Conservation (phyloP, 2,329 filamentous ascomycete species). For the Colletotrichum caudatum region DNA sequence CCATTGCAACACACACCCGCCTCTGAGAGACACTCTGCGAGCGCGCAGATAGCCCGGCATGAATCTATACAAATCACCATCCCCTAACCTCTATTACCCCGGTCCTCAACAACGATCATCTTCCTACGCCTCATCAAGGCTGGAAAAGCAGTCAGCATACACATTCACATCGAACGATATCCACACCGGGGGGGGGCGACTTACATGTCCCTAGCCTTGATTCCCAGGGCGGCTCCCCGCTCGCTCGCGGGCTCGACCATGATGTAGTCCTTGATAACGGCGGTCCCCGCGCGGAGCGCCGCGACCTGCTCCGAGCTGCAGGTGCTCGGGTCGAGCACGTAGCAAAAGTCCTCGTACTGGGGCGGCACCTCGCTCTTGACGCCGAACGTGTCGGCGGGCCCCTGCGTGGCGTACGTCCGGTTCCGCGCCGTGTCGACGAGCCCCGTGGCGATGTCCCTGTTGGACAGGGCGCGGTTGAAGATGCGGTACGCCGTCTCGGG, state of each 20-base stretch:
- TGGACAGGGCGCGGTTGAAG: conserved; percentile 59
- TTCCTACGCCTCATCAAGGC: conserved; percentile 10
- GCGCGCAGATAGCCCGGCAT: no score
- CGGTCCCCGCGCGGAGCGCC: conserved; percentile 63
- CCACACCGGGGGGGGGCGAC: not conserved
- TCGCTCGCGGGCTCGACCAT: conserved; percentile 28
- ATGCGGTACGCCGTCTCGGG: conserved; percentile 59
- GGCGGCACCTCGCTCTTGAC: conserved; percentile 43
- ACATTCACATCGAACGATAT: no score
- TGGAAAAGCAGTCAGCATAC: not conserved
- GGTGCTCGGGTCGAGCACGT: conserved; percentile 42
- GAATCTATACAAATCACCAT: not conserved
- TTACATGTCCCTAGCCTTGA: conserved; percentile 17
- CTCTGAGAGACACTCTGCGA: not conserved
- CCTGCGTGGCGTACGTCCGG: conserved; percentile 42
- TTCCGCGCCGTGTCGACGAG: conserved; percentile 40
- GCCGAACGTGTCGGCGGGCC: conserved; percentile 41
- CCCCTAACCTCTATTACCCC: rapidly evolving
- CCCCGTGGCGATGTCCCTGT: conserved; percentile 44
- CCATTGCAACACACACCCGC: not conserved
- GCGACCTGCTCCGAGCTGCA: conserved; percentile 62
- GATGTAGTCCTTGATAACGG: conserved; percentile 57
- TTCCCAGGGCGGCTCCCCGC: not conserved
- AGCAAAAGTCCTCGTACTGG: conserved; percentile 46
- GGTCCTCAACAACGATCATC: no score